Conservation (phyloP, 495 filamentous ascomycete genomes). For the Physcia stellaris region DNA sequence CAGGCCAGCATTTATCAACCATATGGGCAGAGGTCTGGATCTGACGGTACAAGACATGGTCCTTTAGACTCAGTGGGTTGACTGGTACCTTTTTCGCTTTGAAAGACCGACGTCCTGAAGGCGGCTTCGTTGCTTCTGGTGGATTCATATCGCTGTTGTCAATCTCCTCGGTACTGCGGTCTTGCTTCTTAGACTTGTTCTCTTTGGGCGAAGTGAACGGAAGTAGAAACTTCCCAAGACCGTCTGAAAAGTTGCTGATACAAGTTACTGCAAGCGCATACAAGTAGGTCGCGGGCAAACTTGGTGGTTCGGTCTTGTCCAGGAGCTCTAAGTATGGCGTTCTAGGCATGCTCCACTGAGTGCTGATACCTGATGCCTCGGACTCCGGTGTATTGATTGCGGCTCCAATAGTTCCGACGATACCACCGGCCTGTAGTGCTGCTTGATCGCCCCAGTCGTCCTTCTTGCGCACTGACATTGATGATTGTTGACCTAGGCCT, state of each 20-base stretch:
- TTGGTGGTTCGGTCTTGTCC: slow-evolving; percentile 77
- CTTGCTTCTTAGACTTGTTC: slow-evolving; percentile 30
- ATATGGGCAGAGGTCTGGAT: slow-evolving; percentile 66
- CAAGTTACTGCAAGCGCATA: slow-evolving; percentile 83
- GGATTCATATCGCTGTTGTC: neutral
- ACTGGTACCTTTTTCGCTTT: slow-evolving; percentile 39
- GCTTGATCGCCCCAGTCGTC: slow-evolving; percentile 58
- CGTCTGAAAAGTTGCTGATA: slow-evolving; percentile 76
- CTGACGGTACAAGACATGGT: slow-evolving; percentile 53
- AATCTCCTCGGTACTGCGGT: neutral
- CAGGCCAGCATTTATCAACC: slow-evolving; percentile 89
- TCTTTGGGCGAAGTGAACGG: slow-evolving; percentile 69
- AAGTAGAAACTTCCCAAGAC: slow-evolving; percentile 81
- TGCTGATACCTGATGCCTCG: slow-evolving; percentile 63
- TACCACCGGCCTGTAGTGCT: slow-evolving; percentile 72
- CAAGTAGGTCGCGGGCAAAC: slow-evolving; percentile 80
- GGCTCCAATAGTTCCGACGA: slow-evolving; percentile 75
- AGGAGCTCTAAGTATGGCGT: slow-evolving; percentile 87
- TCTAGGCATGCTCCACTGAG: slow-evolving; percentile 76
- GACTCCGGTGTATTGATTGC: slow-evolving; percentile 50
- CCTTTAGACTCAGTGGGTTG: slow-evolving; percentile 63
- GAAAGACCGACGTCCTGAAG: slow-evolving; percentile 22
- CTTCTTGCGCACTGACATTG: slow-evolving; percentile 44
- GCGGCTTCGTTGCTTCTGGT: slow-evolving; percentile 12
- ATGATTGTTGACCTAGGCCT: slow-evolving; percentile 75